phyloP scores from a whole-genome alignment of 176 grass and related monocot species.

The Musa troglodytarum region DNA sequence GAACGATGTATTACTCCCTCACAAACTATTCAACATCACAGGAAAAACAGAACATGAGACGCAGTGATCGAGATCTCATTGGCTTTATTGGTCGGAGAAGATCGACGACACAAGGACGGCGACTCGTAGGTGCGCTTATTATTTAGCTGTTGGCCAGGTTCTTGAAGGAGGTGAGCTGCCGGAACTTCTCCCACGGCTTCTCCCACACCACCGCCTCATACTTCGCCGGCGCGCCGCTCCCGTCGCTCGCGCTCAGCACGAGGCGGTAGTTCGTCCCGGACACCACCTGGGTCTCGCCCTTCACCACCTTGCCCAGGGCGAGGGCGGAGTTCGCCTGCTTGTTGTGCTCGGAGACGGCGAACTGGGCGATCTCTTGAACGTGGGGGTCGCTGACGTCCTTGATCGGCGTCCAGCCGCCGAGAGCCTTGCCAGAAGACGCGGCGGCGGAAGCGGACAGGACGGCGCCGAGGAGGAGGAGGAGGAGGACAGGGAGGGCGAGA shows the following conservation, averaged over 20 bases:
- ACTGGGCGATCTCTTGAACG: neutral
- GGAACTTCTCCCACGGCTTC: constrained; percentile 31
- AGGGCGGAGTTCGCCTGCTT: constrained; percentile 75
- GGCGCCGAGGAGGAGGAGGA: constrained; percentile 50
- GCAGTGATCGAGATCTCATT: too few species aligned
- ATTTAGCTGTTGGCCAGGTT: constrained; percentile 30
- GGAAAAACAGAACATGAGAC: too few species aligned
- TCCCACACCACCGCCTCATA: constrained; percentile 45
- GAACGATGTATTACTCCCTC: too few species aligned
- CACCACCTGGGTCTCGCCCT: constrained; percentile 9
- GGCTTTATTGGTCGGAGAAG: too few species aligned
- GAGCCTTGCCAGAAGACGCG: constrained; percentile 32
- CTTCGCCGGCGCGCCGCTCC: neutral
- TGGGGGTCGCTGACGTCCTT: neutral
- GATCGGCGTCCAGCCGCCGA: neutral
- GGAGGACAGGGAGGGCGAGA: constrained; percentile 58
- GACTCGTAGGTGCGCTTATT: constrained; percentile 66
- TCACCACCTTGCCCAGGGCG: constrained; percentile 4
- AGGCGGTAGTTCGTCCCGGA: constrained; percentile 72
- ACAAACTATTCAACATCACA: too few species aligned
- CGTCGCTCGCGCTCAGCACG: constrained; percentile 55
- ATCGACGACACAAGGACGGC: constrained; percentile 58
- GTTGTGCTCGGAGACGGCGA: constrained; percentile 16
- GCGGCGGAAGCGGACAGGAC: constrained; percentile 36
- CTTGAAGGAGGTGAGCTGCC: constrained; percentile 44